phyloP scores from a whole-genome alignment of 805 yeast species.

The Jamesozyma hellenica region DNA sequence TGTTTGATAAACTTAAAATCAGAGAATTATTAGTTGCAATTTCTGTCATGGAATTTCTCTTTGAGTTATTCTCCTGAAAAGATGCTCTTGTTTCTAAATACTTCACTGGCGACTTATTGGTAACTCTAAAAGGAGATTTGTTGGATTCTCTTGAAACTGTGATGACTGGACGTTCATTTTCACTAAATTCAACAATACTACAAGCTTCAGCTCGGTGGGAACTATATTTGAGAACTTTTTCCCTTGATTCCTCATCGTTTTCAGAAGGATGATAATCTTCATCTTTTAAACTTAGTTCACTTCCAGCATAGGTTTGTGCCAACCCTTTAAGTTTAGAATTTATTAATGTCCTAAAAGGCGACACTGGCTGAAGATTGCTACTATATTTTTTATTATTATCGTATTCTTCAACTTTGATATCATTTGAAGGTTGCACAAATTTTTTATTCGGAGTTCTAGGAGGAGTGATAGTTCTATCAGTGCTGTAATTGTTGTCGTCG shows the following conservation, averaged over 20 bases:
- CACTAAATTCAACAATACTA: too few relatives aligned
- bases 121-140: constrained; percentile 12
- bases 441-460: background rate
- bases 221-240: too few relatives aligned
- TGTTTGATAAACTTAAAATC: too few relatives aligned
- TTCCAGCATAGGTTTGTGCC: background rate
- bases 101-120: constrained; percentile 17
- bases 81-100: constrained; percentile 4
- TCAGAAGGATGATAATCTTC: too few relatives aligned
- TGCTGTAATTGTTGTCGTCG: background rate
- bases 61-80: background rate
- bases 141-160: background rate
- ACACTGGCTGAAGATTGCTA: background rate
- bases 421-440: too few relatives aligned
- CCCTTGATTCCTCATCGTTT: too few relatives aligned
- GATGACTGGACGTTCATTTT: too few relatives aligned
- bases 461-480: background rate
- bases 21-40: too few relatives aligned
- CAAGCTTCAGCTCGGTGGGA: too few relatives aligned
- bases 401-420: too few relatives aligned
- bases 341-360: background rate
- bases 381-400: too few relatives aligned
- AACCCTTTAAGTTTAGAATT: background rate
- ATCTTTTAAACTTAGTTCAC: background rate
- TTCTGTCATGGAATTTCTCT: background rate